Evolutionary conservation across 352 stramenopile species (phyloP).

Genomic region (Phytopythium kandeliae): DNA sequence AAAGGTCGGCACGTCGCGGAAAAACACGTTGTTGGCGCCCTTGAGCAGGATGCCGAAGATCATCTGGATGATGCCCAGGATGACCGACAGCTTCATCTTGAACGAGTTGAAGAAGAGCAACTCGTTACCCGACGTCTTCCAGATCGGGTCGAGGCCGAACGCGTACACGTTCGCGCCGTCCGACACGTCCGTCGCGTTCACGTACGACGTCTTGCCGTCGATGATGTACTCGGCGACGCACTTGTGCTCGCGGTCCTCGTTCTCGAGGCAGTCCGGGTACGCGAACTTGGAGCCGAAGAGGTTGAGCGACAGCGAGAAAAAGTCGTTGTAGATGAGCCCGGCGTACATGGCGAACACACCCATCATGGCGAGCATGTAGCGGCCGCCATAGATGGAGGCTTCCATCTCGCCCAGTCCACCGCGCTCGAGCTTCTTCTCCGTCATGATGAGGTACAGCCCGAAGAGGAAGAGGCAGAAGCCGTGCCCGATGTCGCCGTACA

Average conservation of each 20-base stretch:
- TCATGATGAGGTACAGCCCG: slow-evolving; percentile 93
- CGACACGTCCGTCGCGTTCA: slow-evolving; percentile 81
- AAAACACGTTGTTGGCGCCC: slow-evolving; percentile 96
- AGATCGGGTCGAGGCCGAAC: slow-evolving; percentile 97
- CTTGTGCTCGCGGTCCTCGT: slow-evolving; percentile 38
- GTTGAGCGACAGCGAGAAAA: slow-evolving; percentile 97
- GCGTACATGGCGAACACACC: slow-evolving; percentile 97
- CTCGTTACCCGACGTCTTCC: slow-evolving; percentile 97
- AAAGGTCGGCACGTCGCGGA: slow-evolving; percentile 93
- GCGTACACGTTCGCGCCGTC: slow-evolving; percentile 91
- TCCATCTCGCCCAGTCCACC: slow-evolving; percentile 90
- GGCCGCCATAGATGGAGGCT: slow-evolving; percentile 87
- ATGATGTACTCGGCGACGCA: slow-evolving; percentile 72
- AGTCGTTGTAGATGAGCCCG: slow-evolving; percentile 99
- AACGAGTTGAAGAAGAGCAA: slow-evolving; percentile 99
- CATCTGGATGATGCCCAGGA: slow-evolving; percentile 99
- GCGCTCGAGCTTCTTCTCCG: slow-evolving; percentile 84
- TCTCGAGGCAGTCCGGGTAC: slow-evolving; percentile 80
- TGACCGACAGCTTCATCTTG: slow-evolving; percentile 99
- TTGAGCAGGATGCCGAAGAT: slow-evolving; percentile 96
- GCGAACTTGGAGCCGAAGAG: slow-evolving; percentile 95
- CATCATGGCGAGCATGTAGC: slow-evolving; percentile 99
- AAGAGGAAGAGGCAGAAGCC: slow-evolving; percentile 93
- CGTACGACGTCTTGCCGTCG: slow-evolving; percentile 62
- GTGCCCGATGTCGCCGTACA: slow-evolving; percentile 99